Evolutionary conservation across 352 stramenopile genomes (phyloP).

Genomic region (Pilasporangium apinafurcum): DNA sequence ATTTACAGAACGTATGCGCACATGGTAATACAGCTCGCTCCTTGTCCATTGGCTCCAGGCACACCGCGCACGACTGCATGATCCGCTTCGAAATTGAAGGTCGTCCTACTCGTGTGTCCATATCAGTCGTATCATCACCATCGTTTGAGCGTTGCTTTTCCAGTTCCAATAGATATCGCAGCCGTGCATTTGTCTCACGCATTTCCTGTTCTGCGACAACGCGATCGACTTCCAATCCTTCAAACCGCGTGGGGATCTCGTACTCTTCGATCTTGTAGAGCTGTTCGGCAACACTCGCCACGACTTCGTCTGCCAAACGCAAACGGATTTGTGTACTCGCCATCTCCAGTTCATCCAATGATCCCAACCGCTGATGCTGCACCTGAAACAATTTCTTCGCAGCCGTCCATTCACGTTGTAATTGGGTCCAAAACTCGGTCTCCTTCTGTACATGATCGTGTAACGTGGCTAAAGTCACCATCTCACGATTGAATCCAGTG

Average conservation of each 20-base stretch:
- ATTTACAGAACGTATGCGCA: constrained; percentile 77
- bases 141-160: constrained; percentile 10
- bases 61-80: constrained; percentile 76
- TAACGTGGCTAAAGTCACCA: too few relatives aligned
- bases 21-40: constrained; percentile 76
- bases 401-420: constrained; percentile 44
- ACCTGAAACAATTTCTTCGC: constrained; percentile 63
- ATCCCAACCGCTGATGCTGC: constrained; percentile 64
- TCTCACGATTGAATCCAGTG: too few relatives aligned
- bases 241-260: constrained; percentile 32
- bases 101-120: background rate
- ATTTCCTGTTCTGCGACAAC: constrained; percentile 32
- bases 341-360: constrained; percentile 75
- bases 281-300: constrained; percentile 27
- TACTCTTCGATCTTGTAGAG: constrained; percentile 47
- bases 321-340: constrained; percentile 62
- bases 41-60: constrained; percentile 55
- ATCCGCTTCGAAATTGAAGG: constrained; percentile 6
- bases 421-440: constrained; percentile 31
- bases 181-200: constrained; percentile 34
- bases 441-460: constrained; percentile 33
- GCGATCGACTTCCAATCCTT: constrained; percentile 39
- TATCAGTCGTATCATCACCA: background rate
- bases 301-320: constrained; percentile 27
- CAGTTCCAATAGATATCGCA: constrained; percentile 61